phyloP scores from a whole-genome alignment of 2,329 filamentous ascomycete species.

The Albifimbria verrucaria region DNA sequence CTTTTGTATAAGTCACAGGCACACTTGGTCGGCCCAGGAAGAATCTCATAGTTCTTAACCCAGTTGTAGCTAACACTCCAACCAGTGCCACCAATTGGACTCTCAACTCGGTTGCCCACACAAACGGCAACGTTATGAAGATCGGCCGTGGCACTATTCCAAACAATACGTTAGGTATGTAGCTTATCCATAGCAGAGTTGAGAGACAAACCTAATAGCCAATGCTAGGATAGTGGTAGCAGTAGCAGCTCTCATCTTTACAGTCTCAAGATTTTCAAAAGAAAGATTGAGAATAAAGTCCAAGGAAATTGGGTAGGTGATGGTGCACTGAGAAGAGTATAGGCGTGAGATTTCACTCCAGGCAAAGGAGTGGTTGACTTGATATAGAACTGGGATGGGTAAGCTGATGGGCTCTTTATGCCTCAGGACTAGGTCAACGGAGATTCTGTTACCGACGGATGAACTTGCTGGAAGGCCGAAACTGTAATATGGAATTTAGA shows the following conservation, averaged over 20 bases:
- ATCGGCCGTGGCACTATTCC: background rate
- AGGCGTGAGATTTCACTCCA: background rate
- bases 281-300: background rate
- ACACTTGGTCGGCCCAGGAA: slow-evolving; percentile 3
- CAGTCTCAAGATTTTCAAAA: background rate
- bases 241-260: background rate
- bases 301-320: background rate
- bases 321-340: background rate
- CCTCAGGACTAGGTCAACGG: background rate
- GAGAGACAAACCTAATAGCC: slow-evolving; percentile 1
- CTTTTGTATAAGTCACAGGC: slow-evolving; percentile 4
- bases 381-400: background rate
- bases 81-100: slow-evolving; percentile 7
- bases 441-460: background rate
- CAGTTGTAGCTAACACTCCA: slow-evolving; percentile 7
- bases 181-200: background rate
- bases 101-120: slow-evolving; percentile 4
- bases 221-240: background rate
- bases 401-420: background rate
- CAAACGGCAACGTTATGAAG: slow-evolving; percentile 5
- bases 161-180: slow-evolving; percentile 5
- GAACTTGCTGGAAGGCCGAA: background rate
- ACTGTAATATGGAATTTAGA: background rate
- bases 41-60: slow-evolving; percentile 4
- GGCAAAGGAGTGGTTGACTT: background rate